Evolutionary conservation across 192 early-diverging fungal genomes (phyloP).

Genomic region (Backusella parvicylindrica): DNA sequence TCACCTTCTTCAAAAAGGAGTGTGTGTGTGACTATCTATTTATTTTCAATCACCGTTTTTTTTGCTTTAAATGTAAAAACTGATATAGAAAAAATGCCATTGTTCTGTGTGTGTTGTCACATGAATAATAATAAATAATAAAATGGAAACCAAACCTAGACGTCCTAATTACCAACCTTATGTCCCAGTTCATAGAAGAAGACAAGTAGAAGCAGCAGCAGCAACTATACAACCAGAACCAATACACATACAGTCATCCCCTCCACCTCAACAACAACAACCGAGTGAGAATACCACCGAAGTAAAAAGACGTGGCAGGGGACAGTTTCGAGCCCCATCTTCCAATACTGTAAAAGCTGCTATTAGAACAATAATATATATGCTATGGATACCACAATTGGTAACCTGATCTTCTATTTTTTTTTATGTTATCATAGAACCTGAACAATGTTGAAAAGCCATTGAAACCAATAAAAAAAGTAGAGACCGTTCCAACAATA

Average conservation of each 20-base stretch:
- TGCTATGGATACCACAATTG: no score
- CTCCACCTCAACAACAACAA: no score
- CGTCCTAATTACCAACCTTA: constrained; percentile 6
- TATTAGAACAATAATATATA: no score
- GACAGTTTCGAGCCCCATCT: constrained; percentile 12
- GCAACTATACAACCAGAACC: neutral
- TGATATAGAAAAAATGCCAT: neutral
- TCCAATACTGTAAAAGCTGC: neutral
- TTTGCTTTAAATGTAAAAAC: neutral
- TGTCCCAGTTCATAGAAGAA: constrained; percentile 6
- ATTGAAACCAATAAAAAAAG: neutral
- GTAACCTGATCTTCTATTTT: no score
- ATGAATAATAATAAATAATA: neutral
- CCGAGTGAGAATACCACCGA: neutral
- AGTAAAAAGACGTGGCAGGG: constrained; percentile 8
- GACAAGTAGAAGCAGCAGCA: neutral
- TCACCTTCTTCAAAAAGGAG: no score
- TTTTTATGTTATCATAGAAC: no score
- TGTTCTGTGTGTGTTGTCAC: neutral
- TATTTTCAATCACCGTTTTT: neutral
- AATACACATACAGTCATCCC: no score
- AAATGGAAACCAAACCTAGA: neutral
- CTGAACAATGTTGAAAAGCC: no score
- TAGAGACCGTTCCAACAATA: neutral
- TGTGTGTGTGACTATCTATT: no score